Conservation (phyloP, 169 alveolate species). For the Theileria sp. region DNA sequence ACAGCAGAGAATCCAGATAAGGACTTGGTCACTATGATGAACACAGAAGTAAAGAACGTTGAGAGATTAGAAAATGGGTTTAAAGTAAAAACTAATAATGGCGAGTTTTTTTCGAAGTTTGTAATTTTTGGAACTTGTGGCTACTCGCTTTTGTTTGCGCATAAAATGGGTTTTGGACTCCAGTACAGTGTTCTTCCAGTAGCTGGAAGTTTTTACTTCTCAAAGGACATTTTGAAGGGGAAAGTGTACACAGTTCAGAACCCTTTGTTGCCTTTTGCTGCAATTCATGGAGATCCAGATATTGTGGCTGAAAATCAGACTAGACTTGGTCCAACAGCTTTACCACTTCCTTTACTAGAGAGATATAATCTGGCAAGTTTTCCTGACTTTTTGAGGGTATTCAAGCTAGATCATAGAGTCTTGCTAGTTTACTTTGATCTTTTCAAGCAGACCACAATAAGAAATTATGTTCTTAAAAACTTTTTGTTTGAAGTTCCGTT, state of each 20-base stretch:
- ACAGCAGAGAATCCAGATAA: constrained; percentile 64
- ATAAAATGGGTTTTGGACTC: constrained; percentile 79
- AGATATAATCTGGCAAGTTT: constrained; percentile 74
- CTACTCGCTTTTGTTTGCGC: constrained; percentile 81
- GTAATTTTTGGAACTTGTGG: constrained; percentile 87
- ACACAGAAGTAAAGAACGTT: constrained; percentile 70
- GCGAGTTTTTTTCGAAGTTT: constrained; percentile 66
- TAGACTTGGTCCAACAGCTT: constrained; percentile 84
- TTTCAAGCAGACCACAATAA: constrained; percentile 69
- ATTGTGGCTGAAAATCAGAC: constrained; percentile 73
- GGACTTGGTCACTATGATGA: constrained; percentile 56
- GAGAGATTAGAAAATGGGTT: constrained; percentile 58
- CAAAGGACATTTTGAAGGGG: constrained; percentile 75
- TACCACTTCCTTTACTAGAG: constrained; percentile 83
- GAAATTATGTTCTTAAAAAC: constrained; percentile 76
- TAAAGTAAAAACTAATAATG: constrained; percentile 67
- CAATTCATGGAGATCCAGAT: constrained; percentile 87
- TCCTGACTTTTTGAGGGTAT: constrained; percentile 74
- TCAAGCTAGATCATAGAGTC: constrained; percentile 71
- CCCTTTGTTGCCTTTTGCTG: constrained; percentile 84
- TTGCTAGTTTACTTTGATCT: constrained; percentile 73
- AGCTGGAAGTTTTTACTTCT: constrained; percentile 84
- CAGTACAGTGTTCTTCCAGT: constrained; percentile 82
- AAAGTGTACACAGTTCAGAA: constrained; percentile 84
- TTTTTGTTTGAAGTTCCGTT: constrained; percentile 80